Evolutionary conservation across 805 yeast species (phyloP), one percentile per base, ranked within the genome.

Genomic region (Myxozyma neotropica): DNA sequence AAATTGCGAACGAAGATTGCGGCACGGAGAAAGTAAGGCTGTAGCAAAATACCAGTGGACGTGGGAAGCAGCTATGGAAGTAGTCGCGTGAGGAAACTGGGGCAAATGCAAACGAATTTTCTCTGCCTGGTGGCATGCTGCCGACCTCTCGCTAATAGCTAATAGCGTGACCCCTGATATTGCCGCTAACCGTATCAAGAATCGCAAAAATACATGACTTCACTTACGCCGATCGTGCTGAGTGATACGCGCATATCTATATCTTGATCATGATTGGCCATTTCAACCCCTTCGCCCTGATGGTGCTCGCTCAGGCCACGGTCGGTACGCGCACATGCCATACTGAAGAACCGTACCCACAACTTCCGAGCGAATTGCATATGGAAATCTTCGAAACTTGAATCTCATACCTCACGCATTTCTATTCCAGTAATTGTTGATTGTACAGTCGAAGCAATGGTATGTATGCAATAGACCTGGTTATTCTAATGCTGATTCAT

Each of bases 81-180:
- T 15, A 35, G 53, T 48, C 53, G 53, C 53, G 53, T 48, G 53
- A 36, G 51, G 29, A 42, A 4, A n/a, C 21, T 3, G 29, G 21
- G 42, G 43, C 31, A 12, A 26, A 7, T 7, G 35, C 10, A 3
- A 24, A 6, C 43, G 53, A 48, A 48, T 21, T 48, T 48, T 48
- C 43, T 23, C 26, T 15, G 26, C 21, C 38, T 19, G 49, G 19
- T 8, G 1, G 29, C 43, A 17, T 24, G 15, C 47, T 10, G 47
- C 47, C 27, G 31, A 45, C 24, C 21, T 19, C 23, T 29, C 21
- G 29, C 8, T 31, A 15, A 27, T 27, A 15, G 24, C 38, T 38
- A 8, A 23, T 47, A 48, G 53, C 53, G 44, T 48, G 53, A 48
- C 43, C 53, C 53, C 15, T 29, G 26, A 2, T 3, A 7, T 5